Evolutionary conservation across 768 basidiomycete species (phyloP).

Genomic region (Podaxis sp.): DNA sequence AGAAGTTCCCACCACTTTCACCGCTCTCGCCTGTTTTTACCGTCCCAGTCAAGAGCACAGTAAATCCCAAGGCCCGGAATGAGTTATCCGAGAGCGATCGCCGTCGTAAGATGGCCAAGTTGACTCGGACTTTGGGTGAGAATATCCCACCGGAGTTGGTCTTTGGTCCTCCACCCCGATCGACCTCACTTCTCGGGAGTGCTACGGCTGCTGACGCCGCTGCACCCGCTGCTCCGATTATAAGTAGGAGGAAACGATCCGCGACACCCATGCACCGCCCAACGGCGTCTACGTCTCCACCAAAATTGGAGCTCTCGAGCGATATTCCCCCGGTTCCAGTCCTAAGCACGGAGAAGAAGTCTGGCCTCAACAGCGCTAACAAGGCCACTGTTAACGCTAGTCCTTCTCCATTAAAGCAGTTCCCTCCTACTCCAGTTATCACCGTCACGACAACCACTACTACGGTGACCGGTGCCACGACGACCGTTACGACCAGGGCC

Average conservation of each 20-base stretch:
- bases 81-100: slow-evolving; percentile 27
- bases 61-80: not conserved
- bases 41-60: not conserved
- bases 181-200: not conserved
- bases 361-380: not conserved
- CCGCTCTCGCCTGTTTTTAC: slow-evolving; percentile 5
- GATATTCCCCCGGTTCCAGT: not conserved
- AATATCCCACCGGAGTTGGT: slow-evolving; percentile 58
- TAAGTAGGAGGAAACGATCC: not conserved
- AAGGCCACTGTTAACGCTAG: not conserved
- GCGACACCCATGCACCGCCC: not conserved
- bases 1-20: slow-evolving; percentile 1
- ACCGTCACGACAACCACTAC: not conserved
- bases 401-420: not conserved
- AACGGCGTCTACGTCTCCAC: not conserved
- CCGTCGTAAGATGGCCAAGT: slow-evolving; percentile 56
- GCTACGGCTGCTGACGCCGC: not conserved
- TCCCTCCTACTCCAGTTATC: not conserved
- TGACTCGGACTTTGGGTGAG: slow-evolving; percentile 58
- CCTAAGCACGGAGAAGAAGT: not conserved
- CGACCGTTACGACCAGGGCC: not conserved
- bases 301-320: not conserved
- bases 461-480: not conserved
- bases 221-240: not conserved
- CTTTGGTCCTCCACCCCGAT: slow-evolving; percentile 22